Conservation (phyloP, 2,329 filamentous ascomycete genomes). For the Diaporthe sp. region DNA sequence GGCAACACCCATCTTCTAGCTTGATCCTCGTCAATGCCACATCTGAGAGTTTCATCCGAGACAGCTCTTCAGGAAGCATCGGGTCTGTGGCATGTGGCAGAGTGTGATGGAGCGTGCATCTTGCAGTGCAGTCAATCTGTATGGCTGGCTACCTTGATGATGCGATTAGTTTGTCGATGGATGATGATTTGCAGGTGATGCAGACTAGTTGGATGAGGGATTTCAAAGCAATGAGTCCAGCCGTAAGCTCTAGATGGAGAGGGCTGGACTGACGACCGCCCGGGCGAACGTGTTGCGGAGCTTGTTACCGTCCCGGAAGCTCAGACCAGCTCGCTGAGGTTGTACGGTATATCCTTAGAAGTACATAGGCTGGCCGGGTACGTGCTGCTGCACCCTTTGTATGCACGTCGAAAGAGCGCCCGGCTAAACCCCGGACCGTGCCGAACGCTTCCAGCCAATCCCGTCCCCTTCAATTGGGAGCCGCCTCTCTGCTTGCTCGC, state of each 20-base stretch:
- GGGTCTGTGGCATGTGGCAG: background rate
- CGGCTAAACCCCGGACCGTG: constrained; percentile 33
- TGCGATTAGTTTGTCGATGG: background rate
- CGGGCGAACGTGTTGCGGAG: background rate
- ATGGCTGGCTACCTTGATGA: background rate
- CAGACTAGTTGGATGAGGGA: background rate
- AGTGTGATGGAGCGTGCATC: background rate
- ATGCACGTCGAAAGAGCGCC: background rate
- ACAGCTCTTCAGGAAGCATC: background rate
- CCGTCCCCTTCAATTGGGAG: constrained; percentile 25
- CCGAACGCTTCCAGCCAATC: constrained; percentile 31
- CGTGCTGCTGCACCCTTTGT: background rate
- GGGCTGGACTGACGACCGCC: background rate
- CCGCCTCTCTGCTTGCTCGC: constrained; percentile 13
- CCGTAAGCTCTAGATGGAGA: background rate
- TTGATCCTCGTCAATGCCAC: constrained; percentile 21
- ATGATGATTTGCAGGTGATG: background rate
- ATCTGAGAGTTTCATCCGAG: constrained; percentile 21
- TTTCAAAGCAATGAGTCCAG: constrained; percentile 1
- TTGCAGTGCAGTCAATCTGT: background rate
- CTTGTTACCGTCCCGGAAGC: constrained; percentile 23
- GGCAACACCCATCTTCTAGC: constrained; percentile 1
- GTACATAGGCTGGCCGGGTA: background rate
- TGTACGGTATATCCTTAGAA: background rate
- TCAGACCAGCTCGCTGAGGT: constrained; percentile 26